Base-by-base conservation (phyloP, 768 basidiomycete genomes). In the Leccinum sublutescens region DNA sequence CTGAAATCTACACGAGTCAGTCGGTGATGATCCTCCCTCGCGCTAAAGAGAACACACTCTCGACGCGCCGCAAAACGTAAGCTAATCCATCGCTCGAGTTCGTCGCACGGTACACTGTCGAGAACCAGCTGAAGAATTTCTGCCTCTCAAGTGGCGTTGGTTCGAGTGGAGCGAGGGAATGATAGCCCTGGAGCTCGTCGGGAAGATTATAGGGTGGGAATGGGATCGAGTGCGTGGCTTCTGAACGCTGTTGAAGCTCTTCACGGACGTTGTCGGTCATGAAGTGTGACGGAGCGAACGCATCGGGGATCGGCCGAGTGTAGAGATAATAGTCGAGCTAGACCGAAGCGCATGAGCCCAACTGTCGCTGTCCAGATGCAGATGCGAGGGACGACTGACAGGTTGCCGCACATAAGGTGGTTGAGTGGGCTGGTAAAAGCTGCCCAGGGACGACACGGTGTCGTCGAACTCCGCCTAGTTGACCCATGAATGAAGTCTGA, bases 251-350 rank as follows among this genome's bases (percentile, higher is more conserved):
- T 55, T 80, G 80, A n/a, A 85, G 70, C 50, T 84, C 82, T 62
- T 83, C 82, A 47, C 86, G 87, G 17, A 87, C 77, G 23, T 80
- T 80, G 66, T 95, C 91, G n/a, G 94, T 88, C 51, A 97, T 81
- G 75, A 96, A 98, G 69, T 95, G 93, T 31, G 81, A 78, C 17
- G 81, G 70, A 65, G 81, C 67, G 69, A 88, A 78, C 57, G 79
- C 67, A 62, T 82, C 75, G 48, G 89, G 78, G 67, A 89, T 78
- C 65, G 82, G 82, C 2, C 84, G 82, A 4, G 91, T 88, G 77
- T 99, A 99, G 31, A 98, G 81, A 64, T 98, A 93, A 68, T 99
- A 94, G 69, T 97, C 86, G 50, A 98, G 82, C 93, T 96, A 69
- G 19, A 47, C 55, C 9, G 23, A 38, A 27, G 25, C 33, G 12